Conservation (phyloP, 768 basidiomycete genomes). For the Tricholoma furcatifolium region DNA sequence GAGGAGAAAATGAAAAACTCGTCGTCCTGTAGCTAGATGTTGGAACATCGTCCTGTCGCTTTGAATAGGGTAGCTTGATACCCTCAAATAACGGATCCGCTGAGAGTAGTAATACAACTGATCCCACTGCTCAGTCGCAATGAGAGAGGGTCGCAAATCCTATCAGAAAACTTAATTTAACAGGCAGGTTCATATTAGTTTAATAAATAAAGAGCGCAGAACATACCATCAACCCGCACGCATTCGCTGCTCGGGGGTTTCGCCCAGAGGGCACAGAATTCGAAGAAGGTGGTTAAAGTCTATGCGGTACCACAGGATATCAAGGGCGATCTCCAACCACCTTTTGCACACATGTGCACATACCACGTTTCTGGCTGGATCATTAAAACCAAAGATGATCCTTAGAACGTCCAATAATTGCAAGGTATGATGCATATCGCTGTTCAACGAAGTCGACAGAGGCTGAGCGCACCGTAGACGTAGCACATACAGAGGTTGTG, state of each 20-base stretch:
- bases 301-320: conserved; percentile 21
- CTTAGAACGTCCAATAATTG: conserved; percentile 19
- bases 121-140: conserved; percentile 17
- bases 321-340: conserved; percentile 20
- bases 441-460: no score
- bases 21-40: conserved; percentile 11
- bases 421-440: conserved; percentile 14
- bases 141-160: conserved; percentile 15
- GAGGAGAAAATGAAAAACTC: conserved; percentile 11
- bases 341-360: conserved; percentile 19
- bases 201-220: conserved; percentile 1
- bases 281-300: conserved; percentile 18
- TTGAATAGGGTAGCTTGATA: conserved; percentile 10
- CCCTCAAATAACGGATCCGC: conserved; percentile 20
- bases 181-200: not conserved
- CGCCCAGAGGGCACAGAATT: conserved; percentile 17
- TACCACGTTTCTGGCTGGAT: conserved; percentile 4
- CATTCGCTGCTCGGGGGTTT: conserved; percentile 2
- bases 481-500: no score
- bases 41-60: conserved; percentile 8
- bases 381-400: conserved; percentile 15
- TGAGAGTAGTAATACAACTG: conserved; percentile 20
- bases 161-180: not conserved
- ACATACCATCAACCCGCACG: not conserved
- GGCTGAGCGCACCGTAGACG: no score